Evolutionary conservation across 176 grass and related monocot genomes (phyloP).

Genomic region (Aegilops longissima): DNA sequence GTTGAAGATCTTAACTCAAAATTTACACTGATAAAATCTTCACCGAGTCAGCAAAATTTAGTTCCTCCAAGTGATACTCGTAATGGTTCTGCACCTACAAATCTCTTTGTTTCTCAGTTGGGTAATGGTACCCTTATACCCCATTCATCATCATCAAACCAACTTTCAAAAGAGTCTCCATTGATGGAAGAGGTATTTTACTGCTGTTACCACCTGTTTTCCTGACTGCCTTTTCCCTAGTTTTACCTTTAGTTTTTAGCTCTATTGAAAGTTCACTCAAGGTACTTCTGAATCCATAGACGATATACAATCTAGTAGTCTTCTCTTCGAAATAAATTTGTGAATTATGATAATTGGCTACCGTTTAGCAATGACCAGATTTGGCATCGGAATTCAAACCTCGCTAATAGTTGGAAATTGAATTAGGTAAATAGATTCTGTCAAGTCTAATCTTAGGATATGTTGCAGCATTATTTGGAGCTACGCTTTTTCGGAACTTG

Average conservation of each 20-base stretch:
- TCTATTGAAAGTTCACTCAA: background rate
- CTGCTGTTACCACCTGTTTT: background rate
- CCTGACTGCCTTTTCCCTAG: background rate
- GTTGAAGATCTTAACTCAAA: conserved; percentile 88
- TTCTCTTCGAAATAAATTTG: background rate
- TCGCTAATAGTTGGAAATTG: background rate
- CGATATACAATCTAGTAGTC: background rate
- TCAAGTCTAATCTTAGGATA: background rate
- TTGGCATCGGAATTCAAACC: background rate
- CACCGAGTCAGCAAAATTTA: conserved; percentile 86
- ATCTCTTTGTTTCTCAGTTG: conserved; percentile 86
- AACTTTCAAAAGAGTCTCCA: conserved; percentile 81
- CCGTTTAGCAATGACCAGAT: background rate
- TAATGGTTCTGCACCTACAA: conserved; percentile 85
- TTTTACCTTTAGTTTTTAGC: background rate
- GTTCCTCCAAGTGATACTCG: conserved; percentile 66
- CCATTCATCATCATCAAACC: conserved; percentile 68
- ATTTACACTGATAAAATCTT: conserved; percentile 56
- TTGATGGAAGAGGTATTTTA: conserved; percentile 78
- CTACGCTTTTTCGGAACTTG: background rate
- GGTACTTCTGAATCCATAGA: background rate
- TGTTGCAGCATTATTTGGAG: background rate
- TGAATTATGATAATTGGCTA: background rate
- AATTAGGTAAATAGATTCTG: background rate
- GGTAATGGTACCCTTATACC: conserved; percentile 87